A percentile compares a stretch with the other conserved stretches of the same genome.
Evolutionary conservation across 1,284 basidiomycete genomes (phyloP).

Genomic region (Vanrija sp.): DNA sequence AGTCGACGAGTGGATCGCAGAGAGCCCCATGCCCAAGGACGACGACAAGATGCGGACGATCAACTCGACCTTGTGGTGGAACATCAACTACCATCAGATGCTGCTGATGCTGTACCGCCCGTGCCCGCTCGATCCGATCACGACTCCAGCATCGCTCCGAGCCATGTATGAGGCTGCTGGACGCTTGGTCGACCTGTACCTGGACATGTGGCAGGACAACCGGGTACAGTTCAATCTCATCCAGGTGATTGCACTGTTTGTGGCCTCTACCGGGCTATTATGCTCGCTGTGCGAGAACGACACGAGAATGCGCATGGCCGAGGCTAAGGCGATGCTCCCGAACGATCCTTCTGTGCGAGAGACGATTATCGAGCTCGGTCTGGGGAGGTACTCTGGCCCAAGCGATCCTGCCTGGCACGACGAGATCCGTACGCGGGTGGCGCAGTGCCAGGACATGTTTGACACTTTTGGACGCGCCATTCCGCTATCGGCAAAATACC

Average conservation of each 20-base stretch:
- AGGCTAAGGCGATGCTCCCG: neutral
- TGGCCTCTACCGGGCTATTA: conserved; percentile 29
- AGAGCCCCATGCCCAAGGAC: conserved; percentile 13
- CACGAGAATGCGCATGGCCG: conserved; percentile 16
- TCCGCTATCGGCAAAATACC: conserved; percentile 24
- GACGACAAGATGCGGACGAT: conserved; percentile 15
- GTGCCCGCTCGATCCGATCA: conserved; percentile 26
- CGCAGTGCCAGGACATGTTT: conserved; percentile 29
- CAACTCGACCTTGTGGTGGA: conserved; percentile 26
- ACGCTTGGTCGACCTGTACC: conserved; percentile 27
- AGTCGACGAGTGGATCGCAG: conserved; percentile 22
- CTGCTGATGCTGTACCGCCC: conserved; percentile 32
- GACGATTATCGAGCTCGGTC: conserved; percentile 10
- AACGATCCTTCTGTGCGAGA: neutral
- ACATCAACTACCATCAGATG: conserved; percentile 28
- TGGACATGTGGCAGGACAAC: conserved; percentile 26
- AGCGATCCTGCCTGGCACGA: conserved; percentile 20
- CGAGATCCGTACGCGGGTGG: conserved; percentile 23
- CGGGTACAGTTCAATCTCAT: conserved; percentile 31
- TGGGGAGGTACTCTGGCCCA: conserved; percentile 8
- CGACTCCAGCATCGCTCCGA: conserved; percentile 20
- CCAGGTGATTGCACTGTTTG: conserved; percentile 29
- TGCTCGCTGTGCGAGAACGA: conserved; percentile 36
- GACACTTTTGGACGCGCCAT: conserved; percentile 26
- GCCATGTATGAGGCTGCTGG: conserved; percentile 23